Base-by-base conservation (phyloP, 192 early-diverging fungal species). In the Coemansia sp. region DNA sequence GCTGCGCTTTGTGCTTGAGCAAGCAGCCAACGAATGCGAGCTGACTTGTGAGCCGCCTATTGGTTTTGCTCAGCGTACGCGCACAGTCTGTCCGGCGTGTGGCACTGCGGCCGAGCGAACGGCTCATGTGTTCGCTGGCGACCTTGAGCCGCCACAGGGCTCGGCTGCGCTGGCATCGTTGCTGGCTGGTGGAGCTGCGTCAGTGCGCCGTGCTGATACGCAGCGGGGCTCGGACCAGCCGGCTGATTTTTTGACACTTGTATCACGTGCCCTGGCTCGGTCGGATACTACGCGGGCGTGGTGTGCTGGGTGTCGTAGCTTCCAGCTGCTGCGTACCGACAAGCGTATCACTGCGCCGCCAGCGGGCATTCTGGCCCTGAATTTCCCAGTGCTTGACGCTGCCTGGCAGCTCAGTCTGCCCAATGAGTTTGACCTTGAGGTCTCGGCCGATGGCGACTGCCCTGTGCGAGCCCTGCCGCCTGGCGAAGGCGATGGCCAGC, bases 1-100 rank as follows among this genome's bases (percentile, higher is more conserved):
- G 65, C 86, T 89, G 67, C 92, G 97, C 16, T 98, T 99, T 72
- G 86, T 99, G 33, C 83, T 97, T 57, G 96, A 97, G 77, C 96
- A 97, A 71, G 85, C 96, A 22, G 91, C 90, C 69, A 89, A 86
- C 46, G 96, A 96, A 49, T 89, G 88, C 75, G 36, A 63, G 34
- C 59, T 72, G 44, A 27, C 66, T 2, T 6, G 24, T 5, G 82
- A 84, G 57, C 68, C 44, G 6, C 47, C 71, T 0, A 55, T 85
- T 42, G 83, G 83, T n/a, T 72, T 78, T 33, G 36, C 72, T 8
- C 78, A 80, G 54, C 65, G 47, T 18, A 75, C 73, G 1, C 66
- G 36, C 4, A 67, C 78, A 20, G 70, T 80, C 6, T 98, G 96
- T 64, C 84, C 91, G 7, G 86, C 78, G 6, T 96, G 95, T 74